phyloP scores from a whole-genome alignment of 441 rosid species.

The Syzygium syzygioides region DNA sequence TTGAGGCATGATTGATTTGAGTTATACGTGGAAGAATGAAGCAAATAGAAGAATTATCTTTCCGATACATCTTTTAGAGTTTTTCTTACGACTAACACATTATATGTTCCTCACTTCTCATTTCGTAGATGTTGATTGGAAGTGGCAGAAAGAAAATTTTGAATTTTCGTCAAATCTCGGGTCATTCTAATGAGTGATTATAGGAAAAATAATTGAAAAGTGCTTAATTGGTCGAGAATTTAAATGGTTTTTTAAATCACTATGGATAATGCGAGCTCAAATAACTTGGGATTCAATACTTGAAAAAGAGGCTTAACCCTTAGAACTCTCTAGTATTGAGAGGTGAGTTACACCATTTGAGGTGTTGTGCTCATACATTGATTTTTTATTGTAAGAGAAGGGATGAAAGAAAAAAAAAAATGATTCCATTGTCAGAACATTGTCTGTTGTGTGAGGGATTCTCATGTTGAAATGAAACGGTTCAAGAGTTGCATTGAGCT shows the following conservation, averaged over 20 bases:
- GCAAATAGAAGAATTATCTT: not conserved
- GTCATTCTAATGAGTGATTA: not conserved
- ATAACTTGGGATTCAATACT: not conserved
- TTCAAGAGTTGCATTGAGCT: not conserved
- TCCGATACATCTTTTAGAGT: not conserved
- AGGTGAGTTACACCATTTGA: not conserved
- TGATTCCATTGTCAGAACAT: not conserved
- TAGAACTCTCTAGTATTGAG: not conserved
- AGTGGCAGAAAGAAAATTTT: not conserved
- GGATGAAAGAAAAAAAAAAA: not conserved
- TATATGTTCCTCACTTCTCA: not conserved
- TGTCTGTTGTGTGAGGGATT: not conserved
- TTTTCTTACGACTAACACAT: not conserved
- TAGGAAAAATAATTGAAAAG: not conserved
- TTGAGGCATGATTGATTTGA: not conserved
- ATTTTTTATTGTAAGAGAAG: not conserved
- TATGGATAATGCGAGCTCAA: not conserved
- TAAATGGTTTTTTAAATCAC: not conserved
- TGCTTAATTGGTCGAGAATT: not conserved
- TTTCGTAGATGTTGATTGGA: not conserved
- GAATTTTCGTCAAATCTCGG: not conserved
- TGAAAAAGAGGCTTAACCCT: not conserved
- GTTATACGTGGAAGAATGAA: not conserved
- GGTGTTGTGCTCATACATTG: conserved; percentile 2
- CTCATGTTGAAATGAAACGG: not conserved